A percentile compares a stretch with the other conserved stretches of the same genome.
Evolutionary conservation across 371 early-diverging fungal species (phyloP).

Genomic region (Syncephalastrum sp.): DNA sequence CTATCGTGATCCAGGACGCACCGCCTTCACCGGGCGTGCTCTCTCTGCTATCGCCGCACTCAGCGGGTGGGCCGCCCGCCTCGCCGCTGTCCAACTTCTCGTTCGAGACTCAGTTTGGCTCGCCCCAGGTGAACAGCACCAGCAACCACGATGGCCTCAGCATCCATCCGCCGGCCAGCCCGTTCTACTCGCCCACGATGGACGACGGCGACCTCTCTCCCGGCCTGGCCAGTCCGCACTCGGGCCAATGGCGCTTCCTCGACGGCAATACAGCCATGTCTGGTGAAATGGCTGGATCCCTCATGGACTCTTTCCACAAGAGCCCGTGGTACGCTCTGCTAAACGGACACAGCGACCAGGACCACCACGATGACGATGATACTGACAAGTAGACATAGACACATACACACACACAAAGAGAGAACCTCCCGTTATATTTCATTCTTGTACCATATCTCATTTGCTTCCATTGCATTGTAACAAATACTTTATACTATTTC

Average conservation of each 20-base stretch:
- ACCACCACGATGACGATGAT: no score
- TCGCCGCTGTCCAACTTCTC: conserved; percentile 40
- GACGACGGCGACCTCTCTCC: conserved; percentile 17
- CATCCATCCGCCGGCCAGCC: conserved; percentile 16
- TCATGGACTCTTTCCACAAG: conserved; percentile 32
- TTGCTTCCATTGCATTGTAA: no score
- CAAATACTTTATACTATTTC: no score
- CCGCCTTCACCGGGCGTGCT: conserved; percentile 13
- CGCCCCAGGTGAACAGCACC: conserved; percentile 4
- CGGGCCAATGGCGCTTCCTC: conserved; percentile 29
- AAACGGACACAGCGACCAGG: no score
- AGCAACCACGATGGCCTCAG: conserved; percentile 21
- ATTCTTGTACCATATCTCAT: no score
- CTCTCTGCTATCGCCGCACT: conserved; percentile 9
- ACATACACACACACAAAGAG: no score
- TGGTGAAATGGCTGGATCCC: conserved; percentile 27
- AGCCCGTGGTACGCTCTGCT: conserved; percentile 28
- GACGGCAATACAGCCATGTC: conserved; percentile 35
- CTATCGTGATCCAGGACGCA: conserved; percentile 36
- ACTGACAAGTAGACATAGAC: no score
- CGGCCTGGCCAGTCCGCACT: conserved; percentile 7
- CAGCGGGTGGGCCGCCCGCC: conserved; percentile 8
- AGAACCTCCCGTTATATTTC: no score
- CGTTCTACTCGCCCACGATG: conserved; percentile 16
- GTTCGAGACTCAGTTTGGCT: conserved; percentile 19